Evolutionary conservation across 2,329 filamentous ascomycete species (phyloP), one percentile per base, ranked within the genome.

Genomic region (Dryadomyces quercivorus): DNA sequence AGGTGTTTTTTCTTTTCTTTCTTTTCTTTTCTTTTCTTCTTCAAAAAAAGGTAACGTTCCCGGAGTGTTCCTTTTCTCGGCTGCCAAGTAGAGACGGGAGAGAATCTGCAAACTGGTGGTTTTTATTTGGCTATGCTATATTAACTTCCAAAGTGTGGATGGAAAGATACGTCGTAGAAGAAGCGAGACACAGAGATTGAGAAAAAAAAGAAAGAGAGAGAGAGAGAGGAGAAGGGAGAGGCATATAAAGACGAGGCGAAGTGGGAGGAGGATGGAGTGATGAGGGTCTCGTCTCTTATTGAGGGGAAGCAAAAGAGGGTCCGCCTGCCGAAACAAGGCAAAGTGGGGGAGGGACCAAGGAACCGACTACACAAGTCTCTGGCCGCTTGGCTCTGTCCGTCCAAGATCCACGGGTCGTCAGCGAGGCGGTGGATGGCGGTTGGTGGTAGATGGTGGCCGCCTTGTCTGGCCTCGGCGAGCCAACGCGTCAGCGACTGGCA

Each of bases 121-220:
- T 56, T 59, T 57, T 56, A 57, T 57, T 45, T 57, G 36, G 56
- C 57, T 59, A 59, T 57, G 54, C 54, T 57, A 56, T 53, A 44
- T 45, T 26, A 52, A 57, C 47, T 38, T 49, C 44, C 51, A 50
- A 45, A 21, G 36, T 43, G 10, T 22, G 50, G 45, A 47, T 26
- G n/a, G 42, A 16, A 13, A n/a, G 50, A 40, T 45, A 26, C 42
- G 16, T 21, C 22, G 5, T 15, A 18, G 22, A 44, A 31, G 46
- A 53, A 47, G 31, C 8, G 44, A 22, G 22, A 16, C 47, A 52
- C 9, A 42, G 44, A n/a, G n/a, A 50, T 7, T n/a, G n/a, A n/a
- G 15, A 13, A 45, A 13, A 18, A 18, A 20, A n/a, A 20, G 51
- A 12, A 42, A 21, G 9, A 47, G 22, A n/a, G n/a, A 40, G 18